Evolutionary conservation across 225 moss, liverwort and hornwort genomes (phyloP).

Genomic region (Physcomitrium patens): DNA sequence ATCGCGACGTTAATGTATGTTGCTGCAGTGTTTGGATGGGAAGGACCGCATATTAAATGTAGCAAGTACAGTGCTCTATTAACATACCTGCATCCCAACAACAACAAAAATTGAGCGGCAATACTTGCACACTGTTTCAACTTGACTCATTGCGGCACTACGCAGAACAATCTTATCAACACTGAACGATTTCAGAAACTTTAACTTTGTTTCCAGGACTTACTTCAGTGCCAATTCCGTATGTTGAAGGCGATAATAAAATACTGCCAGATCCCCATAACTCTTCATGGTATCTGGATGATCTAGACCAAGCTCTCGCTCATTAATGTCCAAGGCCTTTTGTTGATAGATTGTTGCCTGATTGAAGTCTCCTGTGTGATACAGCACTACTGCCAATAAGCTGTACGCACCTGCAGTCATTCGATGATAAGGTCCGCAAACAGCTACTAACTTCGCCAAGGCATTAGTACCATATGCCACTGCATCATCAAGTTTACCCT

Average conservation of each 20-base stretch:
- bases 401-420: slow-evolving; percentile 78
- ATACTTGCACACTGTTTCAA: not conserved
- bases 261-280: slow-evolving; percentile 72
- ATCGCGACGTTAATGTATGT: slow-evolving; percentile 76
- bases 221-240: slow-evolving; percentile 70
- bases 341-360: slow-evolving; percentile 79
- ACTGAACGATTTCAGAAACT: not conserved
- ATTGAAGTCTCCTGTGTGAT: slow-evolving; percentile 74
- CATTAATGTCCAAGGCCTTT: slow-evolving; percentile 72
- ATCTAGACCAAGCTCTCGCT: slow-evolving; percentile 73
- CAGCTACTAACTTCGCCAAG: slow-evolving; percentile 65
- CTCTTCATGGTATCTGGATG: slow-evolving; percentile 79
- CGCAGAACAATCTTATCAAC: not conserved
- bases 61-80: slow-evolving; percentile 67
- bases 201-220: slow-evolving; percentile 4
- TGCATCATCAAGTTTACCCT: slow-evolving; percentile 76
- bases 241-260: slow-evolving; percentile 73
- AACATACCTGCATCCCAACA: slow-evolving; percentile 48
- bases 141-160: not conserved
- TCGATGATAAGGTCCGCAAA: slow-evolving; percentile 71
- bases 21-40: slow-evolving; percentile 73
- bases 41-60: slow-evolving; percentile 71
- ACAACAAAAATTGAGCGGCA: not conserved
- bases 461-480: slow-evolving; percentile 70
- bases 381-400: slow-evolving; percentile 64